Evolutionary conservation across 1,284 basidiomycete species (phyloP).

Genomic region (Ustilago vetiveriae): DNA sequence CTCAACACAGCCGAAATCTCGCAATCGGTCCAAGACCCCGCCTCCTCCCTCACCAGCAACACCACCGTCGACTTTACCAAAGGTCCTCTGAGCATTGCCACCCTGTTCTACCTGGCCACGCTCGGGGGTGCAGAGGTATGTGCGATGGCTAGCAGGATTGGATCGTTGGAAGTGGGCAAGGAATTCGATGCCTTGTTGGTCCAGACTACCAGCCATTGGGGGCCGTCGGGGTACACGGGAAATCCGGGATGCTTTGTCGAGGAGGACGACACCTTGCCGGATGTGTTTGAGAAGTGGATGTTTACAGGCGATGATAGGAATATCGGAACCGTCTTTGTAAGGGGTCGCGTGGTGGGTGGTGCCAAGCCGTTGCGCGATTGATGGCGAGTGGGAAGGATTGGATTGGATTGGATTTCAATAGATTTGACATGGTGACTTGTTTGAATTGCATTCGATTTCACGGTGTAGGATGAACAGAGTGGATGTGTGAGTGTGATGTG

Average conservation of each 20-base stretch:
- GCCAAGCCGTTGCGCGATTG: constrained; percentile 47
- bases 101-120: constrained; percentile 89
- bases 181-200: constrained; percentile 88
- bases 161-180: constrained; percentile 82
- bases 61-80: constrained; percentile 70
- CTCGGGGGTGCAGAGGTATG: constrained; percentile 89
- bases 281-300: constrained; percentile 61
- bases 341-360: constrained; percentile 82
- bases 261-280: constrained; percentile 67
- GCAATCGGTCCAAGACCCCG: constrained; percentile 27
- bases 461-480: too few species aligned
- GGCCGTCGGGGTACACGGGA: constrained; percentile 60
- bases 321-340: constrained; percentile 83
- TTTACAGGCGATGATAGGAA: constrained; percentile 80
- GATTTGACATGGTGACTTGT: too few species aligned
- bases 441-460: neutral
- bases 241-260: constrained; percentile 75
- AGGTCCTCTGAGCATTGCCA: constrained; percentile 77
- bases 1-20: constrained; percentile 26
- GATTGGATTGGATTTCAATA: too few species aligned
- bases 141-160: constrained; percentile 76
- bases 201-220: constrained; percentile 71
- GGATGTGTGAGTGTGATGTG: too few species aligned
- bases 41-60: constrained; percentile 25
- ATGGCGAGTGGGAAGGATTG: neutral